These are phyloP conservation scores for Russula griseocarnosa DNA, from an alignment of 768 basidiomycete genomes.

Conservation along the genomic window DNA sequence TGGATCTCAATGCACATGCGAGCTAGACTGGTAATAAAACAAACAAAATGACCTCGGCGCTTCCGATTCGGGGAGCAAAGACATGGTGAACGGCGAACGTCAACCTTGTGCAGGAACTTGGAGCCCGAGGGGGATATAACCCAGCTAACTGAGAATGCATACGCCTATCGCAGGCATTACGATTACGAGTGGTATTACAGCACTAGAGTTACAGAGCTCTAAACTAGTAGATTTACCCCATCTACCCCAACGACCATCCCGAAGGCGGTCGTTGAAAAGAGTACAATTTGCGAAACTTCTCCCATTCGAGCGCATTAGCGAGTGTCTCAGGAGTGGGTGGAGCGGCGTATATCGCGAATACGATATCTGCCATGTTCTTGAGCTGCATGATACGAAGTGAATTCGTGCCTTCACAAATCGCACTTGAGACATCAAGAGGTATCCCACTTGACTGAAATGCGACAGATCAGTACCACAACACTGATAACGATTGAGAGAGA, in stretches of 20 bases:
- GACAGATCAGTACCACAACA: not conserved
- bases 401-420: slow-evolving; percentile 21
- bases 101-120: too few species aligned
- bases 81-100: too few species aligned
- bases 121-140: too few species aligned
- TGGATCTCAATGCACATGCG: too few species aligned
- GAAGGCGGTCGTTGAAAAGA: not conserved
- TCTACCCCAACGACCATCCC: not conserved
- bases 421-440: slow-evolving; percentile 21
- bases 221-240: not conserved
- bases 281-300: slow-evolving; percentile 5
- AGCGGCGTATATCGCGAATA: slow-evolving; percentile 21
- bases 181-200: not conserved
- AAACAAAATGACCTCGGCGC: too few species aligned
- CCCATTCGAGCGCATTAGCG: slow-evolving; percentile 11
- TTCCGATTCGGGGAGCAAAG: too few species aligned
- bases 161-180: too few species aligned
- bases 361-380: slow-evolving; percentile 16
- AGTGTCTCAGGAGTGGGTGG: slow-evolving; percentile 10
- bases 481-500: not conserved
- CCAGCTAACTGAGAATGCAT: too few species aligned
- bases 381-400: slow-evolving; percentile 21
- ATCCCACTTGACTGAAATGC: slow-evolving; percentile 1
- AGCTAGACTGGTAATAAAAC: too few species aligned
- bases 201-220: not conserved